Evolutionary conservation across 2,329 filamentous ascomycete genomes (phyloP), one percentile per base, ranked within the genome.

Genomic region (Nemania diffusa): DNA sequence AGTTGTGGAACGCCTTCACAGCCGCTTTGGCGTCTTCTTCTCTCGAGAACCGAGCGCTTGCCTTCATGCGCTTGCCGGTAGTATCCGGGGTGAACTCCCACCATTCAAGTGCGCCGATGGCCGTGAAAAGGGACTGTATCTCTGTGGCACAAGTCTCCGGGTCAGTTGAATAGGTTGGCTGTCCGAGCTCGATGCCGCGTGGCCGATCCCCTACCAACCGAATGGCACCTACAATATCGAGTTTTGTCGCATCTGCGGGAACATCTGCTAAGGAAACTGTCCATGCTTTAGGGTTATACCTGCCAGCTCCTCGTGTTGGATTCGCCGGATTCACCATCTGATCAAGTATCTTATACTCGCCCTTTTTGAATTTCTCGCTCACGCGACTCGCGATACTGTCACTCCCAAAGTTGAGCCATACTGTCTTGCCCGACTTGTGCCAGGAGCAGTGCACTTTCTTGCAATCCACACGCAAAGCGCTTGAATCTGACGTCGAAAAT

Each of bases 1-100:
- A 74, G 4, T 76, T 64, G 52, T 82, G 69, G 0, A 84, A 73
- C 1, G 65, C 63, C n/a, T 51, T 62, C 1, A 71, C 76, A 0
- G 79, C 82, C 9, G 77, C 69, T 48, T 70, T 70, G 0, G 82
- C 83, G 44, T 81, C 76, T 0, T 72, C 72, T 56, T 81, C 80
- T 1, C 80, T 71, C 3, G 72, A 22, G 51, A 84, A 85, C 1
- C 73, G 72, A 0, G 79, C 82, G 15, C 74, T 76, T 0, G 78
- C 82, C 67, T 82, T 82, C 20, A 79, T 64, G 2, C 81, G 75
- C 62, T 79, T 82, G 2, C 75, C 75, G 0, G 68, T 59, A 3
- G 65, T 51, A 6, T 72, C 69, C 1, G 59, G 61, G 1, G 66
- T 71, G 4, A 75, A 65, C 24, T 78, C 74, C 77, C 79, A 81